Base-by-base conservation (phyloP, 169 alveolate species). In the Eimeria necatrix region DNA sequence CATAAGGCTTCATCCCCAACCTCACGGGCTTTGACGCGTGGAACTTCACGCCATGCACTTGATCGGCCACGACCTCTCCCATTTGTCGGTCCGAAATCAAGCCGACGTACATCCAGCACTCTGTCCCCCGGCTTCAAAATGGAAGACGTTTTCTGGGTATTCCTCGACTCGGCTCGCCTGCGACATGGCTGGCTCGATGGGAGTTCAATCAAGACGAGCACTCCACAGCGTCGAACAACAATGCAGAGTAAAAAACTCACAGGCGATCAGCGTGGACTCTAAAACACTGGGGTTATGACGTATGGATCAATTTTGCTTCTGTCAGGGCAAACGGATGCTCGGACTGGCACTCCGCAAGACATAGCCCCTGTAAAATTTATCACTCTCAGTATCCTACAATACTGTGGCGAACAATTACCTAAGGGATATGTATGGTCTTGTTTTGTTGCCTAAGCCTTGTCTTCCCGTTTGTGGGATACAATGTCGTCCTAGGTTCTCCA, bases 31-130 rank as follows among this genome's bases (percentile, higher is more conserved):
- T 80, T 22, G 64, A 64, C 70, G 10, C 70, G 70, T 80, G 80
- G 49, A 18, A 18, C 80, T 12, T 70, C 80, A 14, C 80, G 64
- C 51, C 4, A 26, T 80, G 89, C 89, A 5, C 49, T 24, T 20
- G 26, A 26, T 46, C 89, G 64, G n/a, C 18, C 0, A n/a, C 49
- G 22, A 24, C 78, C 32, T 68, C 32, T 24, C 32, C n/a, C 78
- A 24, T 7, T 10, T 3, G 49, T 48, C 24, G n/a, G 70, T 10
- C 89, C 49, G 10, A 80, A 80, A 68, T 80, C 89, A 1, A 80
- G 89, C 1, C 89, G 89, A 48, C 89, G 89, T 4, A 80, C 89
- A 22, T 80, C 89, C n/a, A 80, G 71, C 70, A 49, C 70, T 18
- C 61, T n/a, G n/a, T 80, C 89, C 16, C 32, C 89, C 46, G 89